A percentile compares a stretch with the other conserved stretches of the same genome.
Conservation (phyloP, 202 grass and related monocot genomes). For the Schoenoplectus tabernaemontani region DNA sequence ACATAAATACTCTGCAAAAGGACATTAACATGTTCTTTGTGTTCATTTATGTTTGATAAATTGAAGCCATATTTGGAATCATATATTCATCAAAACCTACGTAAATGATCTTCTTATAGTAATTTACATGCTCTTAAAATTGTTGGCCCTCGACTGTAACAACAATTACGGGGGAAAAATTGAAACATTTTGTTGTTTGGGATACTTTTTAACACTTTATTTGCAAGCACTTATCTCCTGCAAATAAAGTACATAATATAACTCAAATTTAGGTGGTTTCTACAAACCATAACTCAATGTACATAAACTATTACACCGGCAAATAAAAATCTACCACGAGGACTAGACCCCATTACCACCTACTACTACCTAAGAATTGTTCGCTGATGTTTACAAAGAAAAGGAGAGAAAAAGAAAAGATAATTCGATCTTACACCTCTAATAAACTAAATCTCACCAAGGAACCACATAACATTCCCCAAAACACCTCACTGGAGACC, state of each 20-base stretch:
- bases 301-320: constrained; percentile 14
- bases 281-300: constrained; percentile 16
- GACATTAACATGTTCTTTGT: too few species aligned
- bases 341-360: constrained; percentile 3
- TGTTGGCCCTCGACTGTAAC: neutral
- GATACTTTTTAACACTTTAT: neutral
- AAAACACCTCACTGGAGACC: neutral
- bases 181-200: neutral
- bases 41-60: too few species aligned
- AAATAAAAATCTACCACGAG: neutral
- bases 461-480: neutral
- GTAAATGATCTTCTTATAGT: neutral
- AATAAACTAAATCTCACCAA: constrained; percentile 8
- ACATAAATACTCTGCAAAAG: too few species aligned
- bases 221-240: neutral
- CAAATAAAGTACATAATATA: constrained; percentile 1
- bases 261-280: constrained; percentile 15
- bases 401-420: neutral
- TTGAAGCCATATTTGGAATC: too few species aligned
- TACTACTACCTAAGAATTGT: constrained; percentile 14
- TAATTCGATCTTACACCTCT: neutral
- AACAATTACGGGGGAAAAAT: neutral
- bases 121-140: too few species aligned
- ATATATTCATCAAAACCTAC: too few species aligned
- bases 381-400: constrained; percentile 13